phyloP scores from a whole-genome alignment of 2,329 filamentous ascomycete species.

The Gyromitra esculenta region DNA sequence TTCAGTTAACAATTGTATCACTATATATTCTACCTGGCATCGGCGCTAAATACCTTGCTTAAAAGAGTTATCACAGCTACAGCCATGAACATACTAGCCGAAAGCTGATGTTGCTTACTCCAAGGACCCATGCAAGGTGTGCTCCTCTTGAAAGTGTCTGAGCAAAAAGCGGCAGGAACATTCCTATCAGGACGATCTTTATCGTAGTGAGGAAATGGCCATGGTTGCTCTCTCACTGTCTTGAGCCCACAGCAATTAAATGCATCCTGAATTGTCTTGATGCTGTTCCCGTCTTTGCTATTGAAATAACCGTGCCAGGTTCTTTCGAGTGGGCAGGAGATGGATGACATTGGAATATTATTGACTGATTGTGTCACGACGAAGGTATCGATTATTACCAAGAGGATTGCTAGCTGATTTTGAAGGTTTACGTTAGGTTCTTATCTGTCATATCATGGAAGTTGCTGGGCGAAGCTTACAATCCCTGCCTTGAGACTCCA shows the following conservation, averaged over 20 bases:
- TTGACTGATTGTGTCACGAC: constrained; percentile 41
- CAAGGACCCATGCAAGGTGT: constrained; percentile 35
- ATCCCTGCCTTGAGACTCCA: constrained; percentile 38
- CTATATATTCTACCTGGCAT: neutral
- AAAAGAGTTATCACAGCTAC: constrained; percentile 26
- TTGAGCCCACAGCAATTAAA: constrained; percentile 40
- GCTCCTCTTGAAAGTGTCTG: neutral
- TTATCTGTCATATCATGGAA: neutral
- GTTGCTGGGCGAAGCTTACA: constrained; percentile 5
- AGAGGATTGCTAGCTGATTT: constrained; percentile 33
- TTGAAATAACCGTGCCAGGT: constrained; percentile 34
- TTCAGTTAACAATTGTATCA: neutral
- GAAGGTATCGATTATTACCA: constrained; percentile 37
- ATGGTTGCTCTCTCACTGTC: constrained; percentile 14
- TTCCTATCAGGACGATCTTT: neutral
- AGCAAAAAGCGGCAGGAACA: neutral
- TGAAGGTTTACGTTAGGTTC: neutral
- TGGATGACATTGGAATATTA: constrained; percentile 28
- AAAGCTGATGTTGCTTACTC: constrained; percentile 34
- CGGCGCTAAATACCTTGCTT: constrained; percentile 31
- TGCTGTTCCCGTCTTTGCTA: constrained; percentile 23
- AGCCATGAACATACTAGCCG: constrained; percentile 30
- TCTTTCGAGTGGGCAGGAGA: constrained; percentile 42
- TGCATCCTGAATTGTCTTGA: constrained; percentile 31
- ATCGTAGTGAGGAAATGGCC: constrained; percentile 28